Percentiles rank a stretch among this genome's conserved stretches.
These are phyloP conservation scores for Cladosporium sp. DNA, from an alignment of 2,329 filamentous ascomycete genomes.

Conservation along the genomic window DNA sequence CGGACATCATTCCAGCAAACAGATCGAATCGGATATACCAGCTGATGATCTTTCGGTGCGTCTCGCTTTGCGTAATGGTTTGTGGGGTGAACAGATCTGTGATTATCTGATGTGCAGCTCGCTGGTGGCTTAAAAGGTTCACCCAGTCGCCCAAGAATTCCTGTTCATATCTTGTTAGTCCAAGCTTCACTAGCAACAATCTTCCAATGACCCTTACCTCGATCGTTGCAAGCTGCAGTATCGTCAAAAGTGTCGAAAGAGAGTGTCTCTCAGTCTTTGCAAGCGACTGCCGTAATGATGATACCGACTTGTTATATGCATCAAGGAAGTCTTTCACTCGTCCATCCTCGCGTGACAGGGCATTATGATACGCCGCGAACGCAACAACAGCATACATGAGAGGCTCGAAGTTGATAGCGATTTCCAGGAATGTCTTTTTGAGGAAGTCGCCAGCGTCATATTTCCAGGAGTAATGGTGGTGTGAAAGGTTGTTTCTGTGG, in stretches of 20 bases:
- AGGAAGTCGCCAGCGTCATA: constrained; percentile 71
- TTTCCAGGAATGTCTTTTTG: constrained; percentile 62
- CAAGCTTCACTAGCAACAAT: not conserved
- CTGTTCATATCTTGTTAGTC: constrained; percentile 42
- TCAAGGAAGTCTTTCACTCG: constrained; percentile 76
- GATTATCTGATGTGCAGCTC: constrained; percentile 78
- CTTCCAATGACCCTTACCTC: constrained; percentile 58
- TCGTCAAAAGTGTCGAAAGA: constrained; percentile 74
- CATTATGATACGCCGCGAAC: constrained; percentile 83
- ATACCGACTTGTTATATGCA: constrained; percentile 88
- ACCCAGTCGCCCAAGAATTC: constrained; percentile 96
- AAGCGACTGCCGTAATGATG: constrained; percentile 66
- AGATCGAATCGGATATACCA: constrained; percentile 92
- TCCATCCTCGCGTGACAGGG: constrained; percentile 64
- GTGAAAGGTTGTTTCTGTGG: constrained; percentile 70
- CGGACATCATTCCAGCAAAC: constrained; percentile 76
- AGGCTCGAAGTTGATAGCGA: constrained; percentile 73
- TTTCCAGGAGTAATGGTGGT: constrained; percentile 78
- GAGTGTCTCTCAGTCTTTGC: constrained; percentile 66
- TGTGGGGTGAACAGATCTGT: constrained; percentile 73
- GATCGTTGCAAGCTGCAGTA: constrained; percentile 86
- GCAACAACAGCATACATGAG: constrained; percentile 82
- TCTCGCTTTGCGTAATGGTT: constrained; percentile 65
- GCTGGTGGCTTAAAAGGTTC: constrained; percentile 87
- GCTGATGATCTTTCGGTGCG: constrained; percentile 68